A percentile compares a stretch with the other conserved stretches of the same genome.
These are phyloP conservation scores for Alternaria longipes DNA, from an alignment of 2,329 filamentous ascomycete species.

Conservation along the genomic window DNA sequence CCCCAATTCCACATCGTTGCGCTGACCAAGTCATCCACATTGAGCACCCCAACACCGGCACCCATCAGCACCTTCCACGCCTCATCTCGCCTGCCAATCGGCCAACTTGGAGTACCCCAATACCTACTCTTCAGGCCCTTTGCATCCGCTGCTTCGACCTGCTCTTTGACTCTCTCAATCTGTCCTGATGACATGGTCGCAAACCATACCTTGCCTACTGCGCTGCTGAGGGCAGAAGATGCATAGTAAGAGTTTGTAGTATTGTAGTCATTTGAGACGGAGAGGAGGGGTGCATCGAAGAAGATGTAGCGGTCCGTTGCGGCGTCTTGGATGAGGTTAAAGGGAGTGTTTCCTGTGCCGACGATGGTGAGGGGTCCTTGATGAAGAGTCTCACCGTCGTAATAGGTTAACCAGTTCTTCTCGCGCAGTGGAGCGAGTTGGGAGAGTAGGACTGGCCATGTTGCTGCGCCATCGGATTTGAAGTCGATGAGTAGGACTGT, in stretches of 20 bases:
- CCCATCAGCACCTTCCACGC: slow-evolving; percentile 30
- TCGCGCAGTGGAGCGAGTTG: slow-evolving; percentile 68
- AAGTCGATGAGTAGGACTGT: slow-evolving; percentile 74
- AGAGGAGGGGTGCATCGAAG: slow-evolving; percentile 70
- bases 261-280: slow-evolving; percentile 33
- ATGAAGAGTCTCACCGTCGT: slow-evolving; percentile 61
- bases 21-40: slow-evolving; percentile 32
- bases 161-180: neutral
- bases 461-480: slow-evolving; percentile 66
- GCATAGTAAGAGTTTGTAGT: slow-evolving; percentile 41
- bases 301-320: slow-evolving; percentile 68
- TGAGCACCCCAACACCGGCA: slow-evolving; percentile 27
- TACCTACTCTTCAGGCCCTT: slow-evolving; percentile 36
- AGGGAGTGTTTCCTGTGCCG: slow-evolving; percentile 71
- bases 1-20: slow-evolving; percentile 27
- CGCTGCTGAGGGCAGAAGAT: slow-evolving; percentile 31
- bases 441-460: slow-evolving; percentile 62
- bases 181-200: slow-evolving; percentile 23
- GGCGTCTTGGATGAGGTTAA: slow-evolving; percentile 64
- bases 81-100: slow-evolving; percentile 29
- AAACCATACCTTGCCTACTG: slow-evolving; percentile 29
- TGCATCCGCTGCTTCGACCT: slow-evolving; percentile 18
- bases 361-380: slow-evolving; percentile 72
- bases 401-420: slow-evolving; percentile 61
- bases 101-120: slow-evolving; percentile 36